These are phyloP conservation scores for Gaertneriomyces semiglobifer DNA, from an alignment of 192 early-diverging fungal genomes.

Conservation along the genomic window DNA sequence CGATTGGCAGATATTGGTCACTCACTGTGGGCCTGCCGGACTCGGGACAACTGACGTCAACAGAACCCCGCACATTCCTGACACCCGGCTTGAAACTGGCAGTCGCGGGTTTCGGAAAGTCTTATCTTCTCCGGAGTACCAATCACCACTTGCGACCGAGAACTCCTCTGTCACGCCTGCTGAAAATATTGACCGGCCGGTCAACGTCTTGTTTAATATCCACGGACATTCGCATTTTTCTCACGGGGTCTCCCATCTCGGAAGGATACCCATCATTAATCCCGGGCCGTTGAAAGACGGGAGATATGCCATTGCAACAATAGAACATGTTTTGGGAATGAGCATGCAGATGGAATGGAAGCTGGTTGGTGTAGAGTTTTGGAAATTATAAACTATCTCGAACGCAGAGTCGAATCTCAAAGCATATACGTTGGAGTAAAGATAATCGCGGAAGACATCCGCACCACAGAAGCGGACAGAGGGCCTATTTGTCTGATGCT, in stretches of 20 bases:
- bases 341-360: slow-evolving; percentile 13
- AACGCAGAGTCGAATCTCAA: too few relatives aligned
- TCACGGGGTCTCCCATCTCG: slow-evolving; percentile 26
- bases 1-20: slow-evolving; percentile 25
- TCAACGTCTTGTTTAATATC: slow-evolving; percentile 19
- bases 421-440: too few relatives aligned
- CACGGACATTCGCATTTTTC: slow-evolving; percentile 31
- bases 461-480: too few relatives aligned
- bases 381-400: too few relatives aligned
- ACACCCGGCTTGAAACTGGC: slow-evolving; percentile 18
- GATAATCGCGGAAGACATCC: too few relatives aligned
- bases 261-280: slow-evolving; percentile 29
- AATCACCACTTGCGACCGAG: neutral
- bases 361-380: slow-evolving; percentile 16
- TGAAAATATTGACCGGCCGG: neutral
- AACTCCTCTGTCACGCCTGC: neutral
- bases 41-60: slow-evolving; percentile 14
- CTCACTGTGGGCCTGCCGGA: slow-evolving; percentile 29
- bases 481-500: too few relatives aligned
- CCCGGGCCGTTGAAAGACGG: slow-evolving; percentile 28
- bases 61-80: slow-evolving; percentile 20
- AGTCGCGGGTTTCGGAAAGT: slow-evolving; percentile 7
- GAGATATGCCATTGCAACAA: slow-evolving; percentile 25
- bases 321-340: slow-evolving; percentile 14
- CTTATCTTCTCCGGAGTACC: slow-evolving; percentile 11